Base-by-base conservation (phyloP, 805 yeast genomes). In the Spathaspora girioi region DNA sequence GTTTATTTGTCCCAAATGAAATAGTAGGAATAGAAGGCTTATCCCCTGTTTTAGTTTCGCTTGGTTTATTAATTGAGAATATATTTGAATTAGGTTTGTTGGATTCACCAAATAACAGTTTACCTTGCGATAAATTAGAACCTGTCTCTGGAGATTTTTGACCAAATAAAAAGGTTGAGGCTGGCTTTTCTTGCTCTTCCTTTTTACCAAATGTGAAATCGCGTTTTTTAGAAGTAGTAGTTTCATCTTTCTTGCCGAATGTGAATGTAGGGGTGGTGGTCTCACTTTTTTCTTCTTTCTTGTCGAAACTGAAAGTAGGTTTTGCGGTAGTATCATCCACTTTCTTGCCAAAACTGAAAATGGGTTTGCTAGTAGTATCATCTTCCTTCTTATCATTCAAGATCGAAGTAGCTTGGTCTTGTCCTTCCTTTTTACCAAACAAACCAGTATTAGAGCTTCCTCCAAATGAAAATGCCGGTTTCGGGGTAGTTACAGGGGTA, bases 1-100 rank as follows among this genome's bases (percentile, higher is more conserved):
- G 50, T 26, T 56, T 53, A 18, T 52, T 49, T 7, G 48, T 38
- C n/a, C 61, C 63, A 43, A 63, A 61, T 15, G 61, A 47, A 31
- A 55, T 52, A 29, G 44, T 29, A n/a, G 59, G 51, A n/a, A 19
- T 31, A 29, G 47, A 11, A 42, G 46, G 26, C 1, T 43, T 42
- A 18, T 18, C 26, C 18, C 7, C 10, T 41, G 40, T 12, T 35
- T 35, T 35, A 35, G 40, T 35, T 35, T 35, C 18, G 3, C 14
- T 15, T 7, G 40, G 15, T 14, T 35, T 35, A 35, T 35, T 18
- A 15, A 15, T 14, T 15, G 18, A n/a, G 17, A 35, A 35, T 35
- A 35, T 8, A 14, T 15, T 35, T 35, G 40, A 15, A 10, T 35
- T 35, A 35, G 40, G 7, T 35, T 7, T 15, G n/a, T 5, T 31